phyloP scores from a whole-genome alignment of 208 protist genomes.

The Wallacemonas collosoma region DNA sequence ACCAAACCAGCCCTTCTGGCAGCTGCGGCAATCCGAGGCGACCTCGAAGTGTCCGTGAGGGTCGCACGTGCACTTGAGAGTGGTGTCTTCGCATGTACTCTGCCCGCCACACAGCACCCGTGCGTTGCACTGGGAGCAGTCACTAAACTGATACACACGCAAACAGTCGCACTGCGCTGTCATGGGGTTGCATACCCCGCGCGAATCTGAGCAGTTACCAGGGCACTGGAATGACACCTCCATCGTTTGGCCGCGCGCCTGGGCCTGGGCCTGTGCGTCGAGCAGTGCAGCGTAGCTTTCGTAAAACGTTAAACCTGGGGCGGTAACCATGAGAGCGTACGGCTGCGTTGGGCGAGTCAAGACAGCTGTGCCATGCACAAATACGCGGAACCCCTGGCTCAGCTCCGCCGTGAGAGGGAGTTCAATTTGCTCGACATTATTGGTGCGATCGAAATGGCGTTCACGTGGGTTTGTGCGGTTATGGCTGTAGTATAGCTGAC shows the following conservation, averaged over 20 bases:
- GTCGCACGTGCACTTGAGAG: constrained; percentile 58
- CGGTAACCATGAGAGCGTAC: constrained; percentile 68
- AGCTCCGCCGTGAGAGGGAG: constrained; percentile 25
- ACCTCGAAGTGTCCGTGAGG: constrained; percentile 59
- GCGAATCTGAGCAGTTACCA: constrained; percentile 43
- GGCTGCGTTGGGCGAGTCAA: constrained; percentile 33
- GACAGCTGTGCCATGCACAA: constrained; percentile 56
- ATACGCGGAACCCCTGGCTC: constrained; percentile 42
- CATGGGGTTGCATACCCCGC: constrained; percentile 44
- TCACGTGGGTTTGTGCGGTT: constrained; percentile 7
- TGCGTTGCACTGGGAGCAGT: constrained; percentile 75
- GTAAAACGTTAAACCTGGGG: constrained; percentile 42
- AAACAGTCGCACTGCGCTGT: constrained; percentile 58
- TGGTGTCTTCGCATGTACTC: constrained; percentile 39
- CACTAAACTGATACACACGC: constrained; percentile 41
- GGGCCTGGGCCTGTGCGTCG: not conserved
- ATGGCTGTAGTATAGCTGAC: constrained; percentile 51
- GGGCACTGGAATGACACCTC: constrained; percentile 32
- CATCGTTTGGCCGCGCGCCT: not conserved
- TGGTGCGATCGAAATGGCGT: constrained; percentile 32
- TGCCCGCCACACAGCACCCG: constrained; percentile 62
- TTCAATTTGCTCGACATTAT: constrained; percentile 67
- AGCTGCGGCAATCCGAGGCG: constrained; percentile 35
- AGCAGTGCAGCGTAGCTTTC: constrained; percentile 11
- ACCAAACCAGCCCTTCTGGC: constrained; percentile 73